Percentiles rank a stretch among this genome's conserved stretches.
Evolutionary conservation across 2,329 filamentous ascomycete genomes (phyloP).

Genomic region (Uncinocarpus reesii): DNA sequence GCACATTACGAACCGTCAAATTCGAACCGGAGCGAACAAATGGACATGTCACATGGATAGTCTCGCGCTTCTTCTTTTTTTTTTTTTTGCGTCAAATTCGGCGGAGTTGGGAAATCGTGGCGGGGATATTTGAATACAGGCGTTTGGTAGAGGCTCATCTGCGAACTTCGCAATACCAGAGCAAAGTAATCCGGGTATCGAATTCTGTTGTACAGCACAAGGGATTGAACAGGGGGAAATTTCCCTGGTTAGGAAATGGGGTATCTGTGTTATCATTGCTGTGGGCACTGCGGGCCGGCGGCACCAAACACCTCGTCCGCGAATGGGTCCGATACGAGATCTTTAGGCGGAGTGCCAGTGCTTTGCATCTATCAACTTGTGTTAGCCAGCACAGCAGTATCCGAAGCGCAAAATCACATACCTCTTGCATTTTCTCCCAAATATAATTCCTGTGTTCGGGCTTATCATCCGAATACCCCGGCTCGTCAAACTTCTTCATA

Average conservation of each 20-base stretch:
- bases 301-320: slow-evolving; percentile 72
- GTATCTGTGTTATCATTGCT: slow-evolving; percentile 40
- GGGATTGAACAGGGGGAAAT: neutral
- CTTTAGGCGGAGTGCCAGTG: slow-evolving; percentile 76
- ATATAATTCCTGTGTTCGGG: slow-evolving; percentile 77
- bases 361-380: slow-evolving; percentile 78
- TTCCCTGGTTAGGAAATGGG: neutral
- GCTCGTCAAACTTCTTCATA: slow-evolving; percentile 75
- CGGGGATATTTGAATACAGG: neutral
- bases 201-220: slow-evolving; percentile 12
- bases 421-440: slow-evolving; percentile 96
- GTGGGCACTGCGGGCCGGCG: slow-evolving; percentile 50
- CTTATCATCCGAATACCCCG: slow-evolving; percentile 71
- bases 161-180: neutral
- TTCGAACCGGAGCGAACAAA: slow-evolving; percentile 23
- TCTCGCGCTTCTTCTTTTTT: too few relatives aligned
- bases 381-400: slow-evolving; percentile 16
- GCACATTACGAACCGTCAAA: slow-evolving; percentile 33
- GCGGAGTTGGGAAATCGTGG: neutral
- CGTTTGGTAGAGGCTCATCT: neutral
- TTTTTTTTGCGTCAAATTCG: neutral
- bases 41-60: slow-evolving; percentile 30
- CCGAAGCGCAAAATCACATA: slow-evolving; percentile 35
- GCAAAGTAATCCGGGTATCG: slow-evolving; percentile 9
- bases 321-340: slow-evolving; percentile 54